These are phyloP conservation scores for Aureoboletus auriporus DNA, from an alignment of 768 basidiomycete species.

Conservation along the genomic window DNA sequence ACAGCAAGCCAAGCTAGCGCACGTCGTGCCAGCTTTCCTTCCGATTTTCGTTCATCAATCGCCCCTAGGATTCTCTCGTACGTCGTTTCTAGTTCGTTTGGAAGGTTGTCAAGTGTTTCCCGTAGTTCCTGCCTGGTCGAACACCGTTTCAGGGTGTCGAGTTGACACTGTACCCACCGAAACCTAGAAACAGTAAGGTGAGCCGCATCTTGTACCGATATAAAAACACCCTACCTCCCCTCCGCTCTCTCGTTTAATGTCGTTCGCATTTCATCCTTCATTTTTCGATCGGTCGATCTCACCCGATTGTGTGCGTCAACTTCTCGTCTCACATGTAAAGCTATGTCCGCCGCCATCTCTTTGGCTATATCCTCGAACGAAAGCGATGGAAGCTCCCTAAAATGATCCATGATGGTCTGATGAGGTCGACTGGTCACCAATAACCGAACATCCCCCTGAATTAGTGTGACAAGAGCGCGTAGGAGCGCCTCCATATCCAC, in stretches of 20 bases:
- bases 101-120: neutral
- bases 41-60: too few species aligned
- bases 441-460: neutral
- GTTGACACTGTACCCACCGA: conserved; percentile 5
- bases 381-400: neutral
- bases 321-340: neutral
- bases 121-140: neutral
- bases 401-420: neutral
- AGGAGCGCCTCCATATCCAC: neutral
- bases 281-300: neutral
- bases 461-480: neutral
- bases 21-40: too few species aligned
- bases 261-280: neutral
- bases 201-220: neutral
- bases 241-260: neutral
- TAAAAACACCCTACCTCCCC: neutral
- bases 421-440: neutral
- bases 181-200: neutral
- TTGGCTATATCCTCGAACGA: neutral
- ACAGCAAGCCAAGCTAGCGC: too few species aligned
- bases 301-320: neutral
- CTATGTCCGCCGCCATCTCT: neutral
- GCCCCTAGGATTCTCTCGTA: conserved; percentile 2
- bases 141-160: neutral
- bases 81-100: neutral